A percentile compares a stretch with the other conserved stretches of the same genome.
These are phyloP conservation scores for Capronia americana DNA, from an alignment of 2,329 filamentous ascomycete genomes.

Conservation along the genomic window DNA sequence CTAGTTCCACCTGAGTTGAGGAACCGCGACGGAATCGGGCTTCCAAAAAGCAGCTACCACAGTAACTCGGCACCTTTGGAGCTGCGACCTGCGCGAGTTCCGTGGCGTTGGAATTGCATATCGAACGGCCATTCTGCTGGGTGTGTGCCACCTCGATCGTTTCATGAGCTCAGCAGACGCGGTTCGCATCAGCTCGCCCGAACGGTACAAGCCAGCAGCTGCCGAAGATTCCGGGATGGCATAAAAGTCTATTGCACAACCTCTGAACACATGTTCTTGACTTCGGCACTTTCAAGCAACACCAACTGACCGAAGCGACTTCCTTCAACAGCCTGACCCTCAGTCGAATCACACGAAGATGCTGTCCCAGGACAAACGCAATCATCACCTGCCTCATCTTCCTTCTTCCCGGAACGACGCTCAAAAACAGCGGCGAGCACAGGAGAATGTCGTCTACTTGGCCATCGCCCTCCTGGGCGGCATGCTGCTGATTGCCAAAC, in stretches of 20 bases:
- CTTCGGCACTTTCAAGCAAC: neutral
- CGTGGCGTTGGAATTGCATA: no score
- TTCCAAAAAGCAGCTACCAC: no score
- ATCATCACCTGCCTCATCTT: conserved; percentile 5
- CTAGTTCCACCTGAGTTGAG: neutral
- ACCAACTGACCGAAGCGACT: neutral
- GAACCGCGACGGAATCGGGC: no score
- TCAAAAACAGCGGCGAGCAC: neutral
- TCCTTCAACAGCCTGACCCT: neutral
- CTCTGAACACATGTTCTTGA: neutral
- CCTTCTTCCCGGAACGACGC: neutral
- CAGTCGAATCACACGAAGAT: neutral
- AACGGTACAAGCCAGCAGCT: neutral
- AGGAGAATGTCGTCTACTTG: conserved; percentile 18
- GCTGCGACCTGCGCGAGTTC: no score
- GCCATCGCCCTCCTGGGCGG: conserved; percentile 12
- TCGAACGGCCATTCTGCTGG: no score
- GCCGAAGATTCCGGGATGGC: neutral
- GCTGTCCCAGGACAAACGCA: neutral
- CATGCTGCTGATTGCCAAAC: conserved; percentile 18
- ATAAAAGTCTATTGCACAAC: neutral
- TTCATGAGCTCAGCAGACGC: no score
- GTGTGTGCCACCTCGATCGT: no score
- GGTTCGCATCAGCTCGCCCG: no score
- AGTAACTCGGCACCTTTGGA: no score